Percentiles rank a stretch among this genome's conserved stretches.
Conservation (phyloP, 805 yeast species). For the Nakazawaea ishiwadae region DNA sequence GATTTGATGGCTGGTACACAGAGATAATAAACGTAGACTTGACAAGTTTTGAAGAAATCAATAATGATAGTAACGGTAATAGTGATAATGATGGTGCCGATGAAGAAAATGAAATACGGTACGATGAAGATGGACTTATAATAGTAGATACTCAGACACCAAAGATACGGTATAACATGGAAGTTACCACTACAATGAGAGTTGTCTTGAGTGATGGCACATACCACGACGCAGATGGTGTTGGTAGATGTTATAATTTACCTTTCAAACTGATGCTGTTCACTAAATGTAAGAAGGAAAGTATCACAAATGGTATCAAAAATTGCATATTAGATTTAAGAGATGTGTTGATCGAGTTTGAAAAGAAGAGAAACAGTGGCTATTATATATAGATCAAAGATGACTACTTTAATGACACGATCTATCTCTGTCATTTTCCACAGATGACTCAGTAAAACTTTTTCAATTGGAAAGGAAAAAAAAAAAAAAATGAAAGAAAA, state of each 20-base stretch:
- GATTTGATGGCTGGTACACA: slow-evolving; percentile 48
- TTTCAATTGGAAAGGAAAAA: too few relatives aligned
- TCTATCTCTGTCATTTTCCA: not conserved
- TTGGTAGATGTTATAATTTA: slow-evolving; percentile 29
- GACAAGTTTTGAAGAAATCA: slow-evolving; percentile 12
- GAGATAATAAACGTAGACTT: slow-evolving; percentile 23
- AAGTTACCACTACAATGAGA: slow-evolving; percentile 27
- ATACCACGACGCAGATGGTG: slow-evolving; percentile 30
- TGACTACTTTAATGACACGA: too few relatives aligned
- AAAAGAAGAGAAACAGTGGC: slow-evolving; percentile 19
- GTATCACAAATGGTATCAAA: slow-evolving; percentile 40
- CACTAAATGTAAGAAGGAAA: slow-evolving; percentile 40
- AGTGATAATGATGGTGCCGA: slow-evolving; percentile 14
- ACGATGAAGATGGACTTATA: slow-evolving; percentile 5
- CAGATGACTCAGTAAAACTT: not conserved
- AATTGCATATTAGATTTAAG: slow-evolving; percentile 35
- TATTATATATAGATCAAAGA: slow-evolving; percentile 19
- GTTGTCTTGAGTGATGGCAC: slow-evolving; percentile 42
- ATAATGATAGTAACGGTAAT: slow-evolving; percentile 17
- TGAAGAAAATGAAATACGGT: not conserved
- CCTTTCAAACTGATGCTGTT: slow-evolving; percentile 31
- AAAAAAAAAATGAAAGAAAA: too few relatives aligned
- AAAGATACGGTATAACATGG: slow-evolving; percentile 17
- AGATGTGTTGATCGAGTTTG: slow-evolving; percentile 23
- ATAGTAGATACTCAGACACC: not conserved